These are phyloP conservation scores for Stagonosporopsis rhizophila DNA, from an alignment of 2,329 filamentous ascomycete genomes.

Conservation along the genomic window DNA sequence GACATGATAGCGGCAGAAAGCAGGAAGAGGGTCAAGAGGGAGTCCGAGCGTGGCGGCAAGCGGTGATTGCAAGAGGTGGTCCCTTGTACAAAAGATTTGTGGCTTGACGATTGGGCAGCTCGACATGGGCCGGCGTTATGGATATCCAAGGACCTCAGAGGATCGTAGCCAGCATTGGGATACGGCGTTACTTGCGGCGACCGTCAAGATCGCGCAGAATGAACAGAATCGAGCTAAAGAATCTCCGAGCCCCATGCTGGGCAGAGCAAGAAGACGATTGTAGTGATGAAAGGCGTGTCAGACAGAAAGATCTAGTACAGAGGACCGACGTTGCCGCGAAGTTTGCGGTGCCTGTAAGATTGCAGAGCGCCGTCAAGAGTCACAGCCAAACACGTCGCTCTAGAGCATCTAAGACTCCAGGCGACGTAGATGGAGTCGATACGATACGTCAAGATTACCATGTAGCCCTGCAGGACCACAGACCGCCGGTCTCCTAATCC, in stretches of 20 bases:
- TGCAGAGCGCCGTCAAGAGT: neutral
- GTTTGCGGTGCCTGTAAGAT: neutral
- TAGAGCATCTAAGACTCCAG: neutral
- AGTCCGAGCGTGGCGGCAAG: slow-evolving; percentile 77
- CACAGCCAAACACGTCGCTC: neutral
- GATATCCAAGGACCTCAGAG: slow-evolving; percentile 23
- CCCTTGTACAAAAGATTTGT: slow-evolving; percentile 34
- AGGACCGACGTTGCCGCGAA: neutral
- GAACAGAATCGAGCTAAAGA: slow-evolving; percentile 40
- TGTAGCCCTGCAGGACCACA: neutral
- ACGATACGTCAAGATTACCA: neutral
- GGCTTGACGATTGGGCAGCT: slow-evolving; percentile 25
- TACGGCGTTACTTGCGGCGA: slow-evolving; percentile 33
- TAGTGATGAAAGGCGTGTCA: slow-evolving; percentile 6
- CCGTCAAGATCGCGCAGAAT: slow-evolving; percentile 25
- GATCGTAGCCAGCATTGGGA: slow-evolving; percentile 33
- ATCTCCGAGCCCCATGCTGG: slow-evolving; percentile 1
- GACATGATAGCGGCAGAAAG: slow-evolving; percentile 97
- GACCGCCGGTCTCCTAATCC: neutral
- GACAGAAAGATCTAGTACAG: neutral
- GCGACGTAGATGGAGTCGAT: neutral
- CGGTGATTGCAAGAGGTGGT: slow-evolving; percentile 35
- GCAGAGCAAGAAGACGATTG: slow-evolving; percentile 16
- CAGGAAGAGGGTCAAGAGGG: slow-evolving; percentile 86
- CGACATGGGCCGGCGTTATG: slow-evolving; percentile 32